phyloP scores from a whole-genome alignment of 2,329 filamentous ascomycete genomes.

The Tolypocladium ovalisporum region DNA sequence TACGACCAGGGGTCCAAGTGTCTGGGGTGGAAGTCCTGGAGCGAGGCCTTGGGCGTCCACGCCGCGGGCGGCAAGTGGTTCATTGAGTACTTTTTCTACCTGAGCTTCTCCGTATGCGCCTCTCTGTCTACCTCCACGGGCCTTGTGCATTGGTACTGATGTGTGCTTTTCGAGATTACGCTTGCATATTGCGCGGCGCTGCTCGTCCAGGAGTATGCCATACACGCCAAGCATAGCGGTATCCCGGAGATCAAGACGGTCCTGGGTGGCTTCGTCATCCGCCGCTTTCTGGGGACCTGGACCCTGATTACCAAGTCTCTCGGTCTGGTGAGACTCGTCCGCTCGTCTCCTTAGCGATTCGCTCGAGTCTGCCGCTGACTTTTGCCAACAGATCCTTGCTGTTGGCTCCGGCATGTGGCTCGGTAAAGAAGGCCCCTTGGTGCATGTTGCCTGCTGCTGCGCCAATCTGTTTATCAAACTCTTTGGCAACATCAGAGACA shows the following conservation, averaged over 20 bases:
- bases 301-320: conserved; percentile 83
- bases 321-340: conserved; percentile 53
- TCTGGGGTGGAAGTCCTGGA: conserved; percentile 80
- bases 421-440: conserved; percentile 88
- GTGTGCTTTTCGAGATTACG: conserved; percentile 41
- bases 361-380: conserved; percentile 1
- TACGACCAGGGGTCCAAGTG: conserved; percentile 78
- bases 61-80: conserved; percentile 64
- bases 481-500: conserved; percentile 66
- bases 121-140: too few relatives aligned
- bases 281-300: conserved; percentile 76
- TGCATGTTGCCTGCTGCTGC: conserved; percentile 95
- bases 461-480: conserved; percentile 89
- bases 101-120: conserved; percentile 63
- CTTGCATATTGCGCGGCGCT: conserved; percentile 71
- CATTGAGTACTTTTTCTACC: conserved; percentile 78
- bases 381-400: conserved; percentile 56
- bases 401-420: conserved; percentile 94
- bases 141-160: conserved; percentile 6
- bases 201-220: conserved; percentile 72
- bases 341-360: not conserved
- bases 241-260: conserved; percentile 98
- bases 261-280: conserved; percentile 85
- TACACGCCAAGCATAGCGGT: conserved; percentile 87
- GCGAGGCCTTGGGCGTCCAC: conserved; percentile 55